phyloP scores from a whole-genome alignment of 2,329 filamentous ascomycete genomes.

The Tolypocladium pustulatum region DNA sequence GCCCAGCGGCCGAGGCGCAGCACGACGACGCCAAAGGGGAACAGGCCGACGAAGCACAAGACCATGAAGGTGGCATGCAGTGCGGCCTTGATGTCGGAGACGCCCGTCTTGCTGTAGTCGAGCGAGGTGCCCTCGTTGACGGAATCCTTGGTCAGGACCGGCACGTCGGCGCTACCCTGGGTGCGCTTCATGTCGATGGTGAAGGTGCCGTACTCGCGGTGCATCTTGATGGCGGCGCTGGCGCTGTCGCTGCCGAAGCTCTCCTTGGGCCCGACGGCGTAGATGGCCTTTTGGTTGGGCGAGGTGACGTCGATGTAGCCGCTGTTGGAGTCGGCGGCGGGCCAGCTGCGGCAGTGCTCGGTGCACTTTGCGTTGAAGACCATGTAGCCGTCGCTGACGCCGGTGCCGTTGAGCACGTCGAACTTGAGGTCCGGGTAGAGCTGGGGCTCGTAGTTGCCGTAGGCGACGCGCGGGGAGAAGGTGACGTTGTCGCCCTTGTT shows the following conservation, averaged over 20 bases:
- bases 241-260: constrained; percentile 29
- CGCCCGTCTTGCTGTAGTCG: constrained; percentile 17
- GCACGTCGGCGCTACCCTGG: constrained; percentile 30
- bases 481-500: constrained; percentile 37
- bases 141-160: constrained; percentile 24
- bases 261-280: constrained; percentile 41
- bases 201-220: constrained; percentile 44
- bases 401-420: constrained; percentile 34
- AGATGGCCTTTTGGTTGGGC: constrained; percentile 39
- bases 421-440: constrained; percentile 32
- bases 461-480: constrained; percentile 41
- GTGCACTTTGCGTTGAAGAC: constrained; percentile 41
- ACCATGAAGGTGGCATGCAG: constrained; percentile 44
- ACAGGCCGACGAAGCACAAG: constrained; percentile 40
- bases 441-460: constrained; percentile 41
- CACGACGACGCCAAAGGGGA: constrained; percentile 45
- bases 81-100: constrained; percentile 27
- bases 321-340: constrained; percentile 13
- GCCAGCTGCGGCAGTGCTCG: constrained; percentile 41
- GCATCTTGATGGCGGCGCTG: constrained; percentile 36
- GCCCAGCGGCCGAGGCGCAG: constrained; percentile 40
- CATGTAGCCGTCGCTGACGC: constrained; percentile 33
- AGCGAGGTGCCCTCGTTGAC: constrained; percentile 24
- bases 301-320: constrained; percentile 41
- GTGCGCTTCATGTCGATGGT: constrained; percentile 44